These are phyloP conservation scores for Podospora didyma DNA, from an alignment of 495 filamentous ascomycete species.

Conservation along the genomic window DNA sequence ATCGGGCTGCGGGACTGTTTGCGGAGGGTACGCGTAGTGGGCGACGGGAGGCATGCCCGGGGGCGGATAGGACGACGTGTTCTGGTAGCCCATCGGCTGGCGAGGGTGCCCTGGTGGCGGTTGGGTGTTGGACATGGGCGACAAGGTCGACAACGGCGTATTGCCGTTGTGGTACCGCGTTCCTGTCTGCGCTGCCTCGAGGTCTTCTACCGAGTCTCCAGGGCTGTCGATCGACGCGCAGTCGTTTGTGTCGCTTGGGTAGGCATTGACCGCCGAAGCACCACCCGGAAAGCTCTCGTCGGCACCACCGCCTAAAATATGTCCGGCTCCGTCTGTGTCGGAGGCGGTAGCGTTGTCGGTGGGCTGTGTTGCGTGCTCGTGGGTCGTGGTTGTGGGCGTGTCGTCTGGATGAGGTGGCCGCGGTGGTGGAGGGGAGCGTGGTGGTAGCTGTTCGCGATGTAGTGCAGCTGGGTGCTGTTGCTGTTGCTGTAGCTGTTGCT, in stretches of 20 bases:
- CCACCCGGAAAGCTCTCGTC: constrained; percentile 14
- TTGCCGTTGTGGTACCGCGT: constrained; percentile 23
- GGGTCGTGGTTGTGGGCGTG: constrained; percentile 1
- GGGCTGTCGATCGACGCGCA: constrained; percentile 13
- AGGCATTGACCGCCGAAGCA: constrained; percentile 15
- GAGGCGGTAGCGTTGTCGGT: background rate
- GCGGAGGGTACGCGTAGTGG: constrained; percentile 50
- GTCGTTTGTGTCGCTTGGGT: constrained; percentile 4
- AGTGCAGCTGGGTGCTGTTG: too few relatives aligned
- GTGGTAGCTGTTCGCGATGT: background rate
- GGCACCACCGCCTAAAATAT: constrained; percentile 10
- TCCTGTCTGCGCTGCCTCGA: constrained; percentile 13
- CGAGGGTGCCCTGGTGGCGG: constrained; percentile 41
- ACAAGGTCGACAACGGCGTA: constrained; percentile 16
- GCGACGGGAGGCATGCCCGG: constrained; percentile 47
- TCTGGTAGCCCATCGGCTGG: constrained; percentile 52
- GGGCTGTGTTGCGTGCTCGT: constrained; percentile 4
- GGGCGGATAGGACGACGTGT: constrained; percentile 50
- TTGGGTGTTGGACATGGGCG: constrained; percentile 47
- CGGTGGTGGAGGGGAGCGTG: background rate
- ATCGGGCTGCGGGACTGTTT: constrained; percentile 23
- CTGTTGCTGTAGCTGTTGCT: constrained; percentile 12
- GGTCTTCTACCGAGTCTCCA: constrained; percentile 3
- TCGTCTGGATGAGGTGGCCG: constrained; percentile 1
- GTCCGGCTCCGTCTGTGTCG: constrained; percentile 5